Evolutionary conservation across 106 monocot genomes (phyloP), one percentile per base, ranked within the genome.

Genomic region (Allium cepa): DNA sequence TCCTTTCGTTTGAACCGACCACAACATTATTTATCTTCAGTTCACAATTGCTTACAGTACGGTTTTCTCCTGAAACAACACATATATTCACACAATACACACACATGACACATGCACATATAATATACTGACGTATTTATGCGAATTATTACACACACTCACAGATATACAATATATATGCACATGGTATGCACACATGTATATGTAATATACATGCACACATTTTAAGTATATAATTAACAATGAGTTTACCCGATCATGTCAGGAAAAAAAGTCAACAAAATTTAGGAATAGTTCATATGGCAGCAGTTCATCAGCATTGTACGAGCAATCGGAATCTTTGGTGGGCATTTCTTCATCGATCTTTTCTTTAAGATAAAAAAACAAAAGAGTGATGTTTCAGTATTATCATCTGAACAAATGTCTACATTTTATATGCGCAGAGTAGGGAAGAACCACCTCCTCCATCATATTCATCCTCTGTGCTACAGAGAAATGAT

Each of bases 381-480:
- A 63, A 79, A 17, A 86, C 79, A 64, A 89, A 97, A 63, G 97
- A 97, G 59, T 36, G 5, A 36, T 36, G 4, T 36, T 79, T 86
- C 3, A 36, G 36, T 5, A 36, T 36, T 36, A 36, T 36, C 36
- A 36, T n/a, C 9, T 56, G 36, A 46, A 50, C 46, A 45, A 69
- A 17, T 17, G 5, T 17, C 9, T 11, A 62, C 46, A 36, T 69
- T 17, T 13, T 61, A 57, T 52, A 52, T 72, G 66, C 72, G 66
- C 77, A 97, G 96, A 63, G 79, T 22, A 86, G 81, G 67, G 92
- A 97, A 63, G 97, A 97, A 62, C 81, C 89, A 50, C 84, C 88
- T 15, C 81, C 89, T 53, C 84, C 88, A 17, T 78, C 92, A 26
- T 92, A 89, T 62, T 73, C 88, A 12, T 48, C 86, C 26, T 56